Percentiles rank a stretch among this genome's conserved stretches.
Conservation (phyloP, 129 eudicot species). For the Apium graveolens region DNA sequence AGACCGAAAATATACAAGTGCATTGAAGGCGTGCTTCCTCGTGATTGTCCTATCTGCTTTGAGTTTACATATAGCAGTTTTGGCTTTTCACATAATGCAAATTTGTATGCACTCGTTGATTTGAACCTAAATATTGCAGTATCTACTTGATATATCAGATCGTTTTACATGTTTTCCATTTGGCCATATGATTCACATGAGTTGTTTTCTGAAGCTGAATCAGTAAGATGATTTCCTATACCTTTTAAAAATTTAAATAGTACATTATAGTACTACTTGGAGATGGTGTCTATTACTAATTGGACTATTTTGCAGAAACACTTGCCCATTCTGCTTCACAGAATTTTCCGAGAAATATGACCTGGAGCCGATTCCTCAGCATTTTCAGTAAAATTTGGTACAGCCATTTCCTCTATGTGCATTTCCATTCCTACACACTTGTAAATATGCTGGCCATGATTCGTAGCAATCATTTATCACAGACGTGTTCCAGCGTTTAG, state of each 20-base stretch:
- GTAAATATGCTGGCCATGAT: too few species aligned
- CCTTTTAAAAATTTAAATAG: background rate
- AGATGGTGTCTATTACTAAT: background rate
- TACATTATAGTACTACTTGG: background rate
- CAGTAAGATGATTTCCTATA: conserved; percentile 45
- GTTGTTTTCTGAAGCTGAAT: conserved; percentile 71
- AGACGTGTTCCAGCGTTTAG: background rate
- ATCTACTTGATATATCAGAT: conserved; percentile 46
- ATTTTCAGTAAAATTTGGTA: too few species aligned
- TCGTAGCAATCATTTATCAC: too few species aligned
- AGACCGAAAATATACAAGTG: conserved; percentile 64
- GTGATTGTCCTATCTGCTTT: conserved; percentile 91
- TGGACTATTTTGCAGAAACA: conserved; percentile 35
- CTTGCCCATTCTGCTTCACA: conserved; percentile 83
- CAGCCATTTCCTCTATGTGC: too few species aligned
- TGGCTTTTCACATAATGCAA: background rate
- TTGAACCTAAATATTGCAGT: conserved; percentile 28
- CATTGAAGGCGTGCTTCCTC: conserved; percentile 93
- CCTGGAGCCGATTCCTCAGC: too few species aligned
- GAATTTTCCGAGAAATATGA: too few species aligned
- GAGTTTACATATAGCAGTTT: conserved; percentile 38
- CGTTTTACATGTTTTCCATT: conserved; percentile 63
- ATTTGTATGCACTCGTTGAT: background rate
- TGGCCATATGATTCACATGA: conserved; percentile 86
- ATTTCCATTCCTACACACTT: too few species aligned